These are phyloP conservation scores for Geotrichum phurueaensis DNA, from an alignment of 1,139 yeast genomes.

Conservation along the genomic window DNA sequence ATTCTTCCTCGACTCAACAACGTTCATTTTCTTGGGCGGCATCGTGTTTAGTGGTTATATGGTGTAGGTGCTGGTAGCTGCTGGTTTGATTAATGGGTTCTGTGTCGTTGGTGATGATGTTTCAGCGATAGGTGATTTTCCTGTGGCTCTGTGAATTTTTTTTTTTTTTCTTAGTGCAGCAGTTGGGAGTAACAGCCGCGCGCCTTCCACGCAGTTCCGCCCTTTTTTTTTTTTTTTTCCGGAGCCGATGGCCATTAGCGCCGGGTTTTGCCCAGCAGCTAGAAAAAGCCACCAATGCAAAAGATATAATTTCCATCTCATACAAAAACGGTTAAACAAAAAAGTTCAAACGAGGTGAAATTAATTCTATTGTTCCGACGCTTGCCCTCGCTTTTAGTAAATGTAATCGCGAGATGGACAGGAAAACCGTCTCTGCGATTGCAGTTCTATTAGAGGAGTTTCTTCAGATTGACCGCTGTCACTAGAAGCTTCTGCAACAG, in stretches of 20 bases:
- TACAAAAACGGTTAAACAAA: not conserved
- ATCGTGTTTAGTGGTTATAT: not conserved
- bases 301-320: too few species aligned
- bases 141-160: not conserved
- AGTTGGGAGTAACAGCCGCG: not conserved
- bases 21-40: constrained; percentile 13
- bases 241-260: not conserved
- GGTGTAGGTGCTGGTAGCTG: not conserved
- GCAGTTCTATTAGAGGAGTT: too few species aligned
- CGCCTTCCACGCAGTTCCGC: not conserved
- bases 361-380: not conserved
- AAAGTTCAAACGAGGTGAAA: not conserved
- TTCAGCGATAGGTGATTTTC: not conserved
- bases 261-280: not conserved
- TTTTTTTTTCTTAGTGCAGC: not conserved
- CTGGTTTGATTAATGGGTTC: not conserved
- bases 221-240: not conserved
- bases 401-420: not conserved
- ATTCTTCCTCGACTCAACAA: constrained; percentile 7
- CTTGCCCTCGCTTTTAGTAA: not conserved
- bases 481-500: too few species aligned
- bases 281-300: not conserved
- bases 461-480: too few species aligned
- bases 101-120: not conserved
- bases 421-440: not conserved